Conservation (phyloP, 1,139 yeast species). For the Saccharomyces hybrid region DNA sequence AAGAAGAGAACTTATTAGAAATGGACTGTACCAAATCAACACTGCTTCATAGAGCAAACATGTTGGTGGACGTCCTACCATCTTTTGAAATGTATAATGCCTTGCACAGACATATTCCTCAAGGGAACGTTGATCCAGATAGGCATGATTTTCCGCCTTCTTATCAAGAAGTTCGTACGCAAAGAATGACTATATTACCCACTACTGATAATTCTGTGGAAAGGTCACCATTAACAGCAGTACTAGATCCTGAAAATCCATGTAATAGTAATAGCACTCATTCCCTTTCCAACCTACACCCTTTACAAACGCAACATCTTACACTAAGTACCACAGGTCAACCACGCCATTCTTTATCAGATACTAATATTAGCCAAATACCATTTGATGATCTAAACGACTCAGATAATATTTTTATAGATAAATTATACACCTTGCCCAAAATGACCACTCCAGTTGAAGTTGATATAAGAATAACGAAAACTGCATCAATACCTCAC, state of each 20-base stretch:
- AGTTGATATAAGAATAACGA: conserved; percentile 35
- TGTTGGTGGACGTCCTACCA: conserved; percentile 29
- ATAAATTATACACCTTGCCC: conserved; percentile 33
- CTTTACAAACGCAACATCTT: conserved; percentile 20
- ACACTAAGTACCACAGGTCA: conserved; percentile 8
- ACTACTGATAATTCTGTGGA: conserved; percentile 1
- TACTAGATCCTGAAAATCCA: background rate
- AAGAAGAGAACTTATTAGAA: background rate
- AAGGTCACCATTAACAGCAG: conserved; percentile 1
- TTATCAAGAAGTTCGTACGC: conserved; percentile 22
- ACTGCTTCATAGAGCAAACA: conserved; percentile 10
- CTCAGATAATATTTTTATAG: conserved; percentile 30
- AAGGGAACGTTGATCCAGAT: conserved; percentile 30
- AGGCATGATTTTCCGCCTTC: conserved; percentile 30
- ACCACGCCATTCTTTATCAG: background rate
- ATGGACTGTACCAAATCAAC: conserved; percentile 1
- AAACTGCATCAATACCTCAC: conserved; percentile 31
- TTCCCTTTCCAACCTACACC: conserved; percentile 13
- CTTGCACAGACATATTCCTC: conserved; percentile 31
- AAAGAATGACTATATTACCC: conserved; percentile 4
- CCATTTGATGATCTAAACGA: conserved; percentile 24
- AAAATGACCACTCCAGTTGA: conserved; percentile 29
- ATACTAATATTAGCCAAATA: conserved; percentile 4
- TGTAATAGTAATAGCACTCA: background rate
- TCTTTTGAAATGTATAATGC: conserved; percentile 32